Base-by-base conservation (phyloP, 192 early-diverging fungal genomes). In the Coemansia sp. region DNA sequence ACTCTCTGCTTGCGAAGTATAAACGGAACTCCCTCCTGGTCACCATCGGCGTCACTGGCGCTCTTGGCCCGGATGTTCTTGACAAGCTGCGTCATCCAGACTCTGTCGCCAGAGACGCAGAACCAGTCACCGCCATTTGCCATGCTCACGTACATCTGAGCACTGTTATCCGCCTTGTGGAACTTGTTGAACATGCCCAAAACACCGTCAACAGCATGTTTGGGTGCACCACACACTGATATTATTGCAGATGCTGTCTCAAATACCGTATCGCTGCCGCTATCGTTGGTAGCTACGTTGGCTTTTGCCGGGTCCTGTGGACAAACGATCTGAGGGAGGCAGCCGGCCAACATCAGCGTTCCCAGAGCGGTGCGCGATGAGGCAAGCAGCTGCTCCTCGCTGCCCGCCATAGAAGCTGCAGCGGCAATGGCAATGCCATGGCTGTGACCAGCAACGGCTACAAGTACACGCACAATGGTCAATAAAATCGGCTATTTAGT, bases 381-480 rank as follows among this genome's bases (percentile, higher is more conserved):
- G 24, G 58, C 59, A 35, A 86, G 29, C 63, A 92, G 93, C 28
- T 88, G 85, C 50, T 87, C 78, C 36, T 85, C 81, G 15, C 84
- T 83, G 26, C 78, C 58, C 17, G 89, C 86, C 8, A 86, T 53
- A 11, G 30, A 32, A 5, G 11, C 30, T 32, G 30, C 94, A 11
- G 90, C 86, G 1, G 92, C 90, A 17, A 89, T 79, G 44, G 92
- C 81, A 46, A 95, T 80, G 32, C 94, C 94, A 55, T 94, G 92
- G 41, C 85, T 86, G 60, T 95, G 92, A 45, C 92, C 94, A 25
- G 90, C 88, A 33, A 89, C 80, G n/a, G 83, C 86, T 64, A 79
- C 70, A 76, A 75, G 70, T 46, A 22, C 13, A 29, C n/a, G 13
- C 27, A n/a, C 5, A 29, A 45, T 11, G 0, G 10, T 37, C 35